Base-by-base conservation (phyloP, 768 basidiomycete species). In the Podaxis sp. region DNA sequence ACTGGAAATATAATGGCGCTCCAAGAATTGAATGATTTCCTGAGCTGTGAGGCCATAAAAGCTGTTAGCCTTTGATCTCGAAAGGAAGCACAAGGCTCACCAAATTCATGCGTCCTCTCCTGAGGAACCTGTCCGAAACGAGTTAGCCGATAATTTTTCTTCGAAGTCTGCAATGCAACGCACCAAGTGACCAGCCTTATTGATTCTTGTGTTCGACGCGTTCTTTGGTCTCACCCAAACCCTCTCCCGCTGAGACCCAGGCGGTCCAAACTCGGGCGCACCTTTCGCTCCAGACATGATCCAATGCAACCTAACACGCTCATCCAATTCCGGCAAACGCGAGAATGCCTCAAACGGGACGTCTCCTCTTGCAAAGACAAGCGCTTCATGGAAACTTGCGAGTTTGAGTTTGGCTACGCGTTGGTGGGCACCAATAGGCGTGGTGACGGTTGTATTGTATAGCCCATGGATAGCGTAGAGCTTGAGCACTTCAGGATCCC, bases 391-490 rank as follows among this genome's bases (percentile, higher is more conserved):
- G 4, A 89, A 65, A 1, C 80, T 78, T 2, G 85, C 73, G 81
- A 83, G 90, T 73, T 92, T 93, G 46, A 93, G 82, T 48, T 72
- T 78, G 4, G 86, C 80, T 1, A 77, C 74, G 0, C 80, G 79
- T 19, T 70, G 67, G 6, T 66, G 68, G 3, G 66, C 48, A 19
- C 72, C 69, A 44, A 76, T 73, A 4, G 57, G 28, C 3, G 57
- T 59, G 13, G n/a, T 49, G 15, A 46, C 17, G 3, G 57, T 73
- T 56, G 63, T 74, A 44, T 65, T 73, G 64, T 79, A 77, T 3
- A 89, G 73, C 2, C 80, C 90, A 63, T 84, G 79, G 26, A 87
- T 79, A 60, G 90, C 74, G 69, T 92, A 93, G n/a, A 77, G 59
- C 40, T 77, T 74, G 26, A 93, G 76, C 3, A 84, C 85, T 0